Percentiles rank a stretch among this genome's conserved stretches.
Evolutionary conservation across 1,139 yeast genomes (phyloP).

Genomic region (Candida tropicalis): DNA sequence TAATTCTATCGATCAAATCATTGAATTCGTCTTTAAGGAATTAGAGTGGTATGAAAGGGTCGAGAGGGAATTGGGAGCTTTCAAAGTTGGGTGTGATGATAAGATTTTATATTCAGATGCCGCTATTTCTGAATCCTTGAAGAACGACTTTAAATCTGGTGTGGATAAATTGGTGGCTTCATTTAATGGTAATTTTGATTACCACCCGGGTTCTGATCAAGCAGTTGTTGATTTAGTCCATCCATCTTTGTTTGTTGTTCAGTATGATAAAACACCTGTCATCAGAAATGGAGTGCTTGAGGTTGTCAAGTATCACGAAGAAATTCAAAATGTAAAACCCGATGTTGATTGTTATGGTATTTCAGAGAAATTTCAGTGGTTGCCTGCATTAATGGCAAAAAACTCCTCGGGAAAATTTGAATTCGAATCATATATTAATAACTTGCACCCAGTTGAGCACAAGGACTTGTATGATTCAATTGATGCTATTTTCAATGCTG

Average conservation of each 20-base stretch:
- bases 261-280: conserved; percentile 36
- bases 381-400: conserved; percentile 26
- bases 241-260: conserved; percentile 44
- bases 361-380: conserved; percentile 35
- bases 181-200: conserved; percentile 27
- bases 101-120: conserved; percentile 21
- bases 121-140: conserved; percentile 16
- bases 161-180: conserved; percentile 17
- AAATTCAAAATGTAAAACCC: conserved; percentile 19
- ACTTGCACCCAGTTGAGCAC: conserved; percentile 35
- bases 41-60: conserved; percentile 30
- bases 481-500: conserved; percentile 29
- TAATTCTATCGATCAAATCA: conserved; percentile 20
- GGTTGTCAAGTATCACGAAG: conserved; percentile 17
- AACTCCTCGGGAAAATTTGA: conserved; percentile 18
- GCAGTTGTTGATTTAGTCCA: conserved; percentile 45
- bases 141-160: conserved; percentile 15
- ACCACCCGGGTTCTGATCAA: conserved; percentile 39
- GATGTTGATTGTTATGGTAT: conserved; percentile 22
- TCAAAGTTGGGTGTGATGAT: conserved; percentile 22
- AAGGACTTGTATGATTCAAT: conserved; percentile 29
- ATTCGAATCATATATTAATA: conserved; percentile 40
- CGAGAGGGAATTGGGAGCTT: conserved; percentile 14
- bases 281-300: conserved; percentile 11
- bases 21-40: conserved; percentile 29